Conservation (phyloP, 139 green algal genomes). For the Chlamydomonas schloesseri region DNA sequence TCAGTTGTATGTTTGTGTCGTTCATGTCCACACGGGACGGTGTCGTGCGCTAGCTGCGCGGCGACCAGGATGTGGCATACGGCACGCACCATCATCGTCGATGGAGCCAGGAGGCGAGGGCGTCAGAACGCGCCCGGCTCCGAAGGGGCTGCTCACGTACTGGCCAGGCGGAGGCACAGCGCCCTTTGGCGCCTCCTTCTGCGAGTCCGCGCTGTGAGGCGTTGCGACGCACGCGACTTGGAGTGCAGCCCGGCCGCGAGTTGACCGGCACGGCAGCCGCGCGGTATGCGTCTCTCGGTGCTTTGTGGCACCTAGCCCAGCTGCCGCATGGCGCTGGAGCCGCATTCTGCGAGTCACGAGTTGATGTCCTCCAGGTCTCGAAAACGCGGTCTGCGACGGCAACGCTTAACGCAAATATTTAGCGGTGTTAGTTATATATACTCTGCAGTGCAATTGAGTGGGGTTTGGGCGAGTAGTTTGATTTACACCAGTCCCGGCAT, state of each 20-base stretch:
- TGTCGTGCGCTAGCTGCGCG: too few relatives aligned
- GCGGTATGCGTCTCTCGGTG: too few relatives aligned
- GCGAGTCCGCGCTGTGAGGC: not conserved
- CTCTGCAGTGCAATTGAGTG: too few relatives aligned
- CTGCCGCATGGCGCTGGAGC: not conserved
- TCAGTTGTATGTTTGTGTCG: not conserved
- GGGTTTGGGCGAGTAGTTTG: too few relatives aligned
- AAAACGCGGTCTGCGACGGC: too few relatives aligned
- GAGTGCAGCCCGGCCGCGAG: too few relatives aligned
- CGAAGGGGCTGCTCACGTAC: conserved; percentile 20
- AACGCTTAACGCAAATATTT: too few relatives aligned
- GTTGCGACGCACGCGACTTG: conserved; percentile 18
- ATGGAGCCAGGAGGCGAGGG: not conserved
- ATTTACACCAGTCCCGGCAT: too few relatives aligned
- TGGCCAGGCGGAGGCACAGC: not conserved
- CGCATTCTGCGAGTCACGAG: not conserved
- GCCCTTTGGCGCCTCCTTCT: not conserved
- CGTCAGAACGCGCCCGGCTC: conserved; percentile 6
- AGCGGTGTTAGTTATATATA: too few relatives aligned
- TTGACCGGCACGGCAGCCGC: not conserved
- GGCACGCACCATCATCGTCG: not conserved
- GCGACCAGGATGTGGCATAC: not conserved
- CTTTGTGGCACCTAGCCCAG: too few relatives aligned
- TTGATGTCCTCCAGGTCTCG: not conserved
- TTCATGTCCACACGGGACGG: not conserved